Conservation (phyloP, 2,329 filamentous ascomycete species). For the Aspergillus udagawae region DNA sequence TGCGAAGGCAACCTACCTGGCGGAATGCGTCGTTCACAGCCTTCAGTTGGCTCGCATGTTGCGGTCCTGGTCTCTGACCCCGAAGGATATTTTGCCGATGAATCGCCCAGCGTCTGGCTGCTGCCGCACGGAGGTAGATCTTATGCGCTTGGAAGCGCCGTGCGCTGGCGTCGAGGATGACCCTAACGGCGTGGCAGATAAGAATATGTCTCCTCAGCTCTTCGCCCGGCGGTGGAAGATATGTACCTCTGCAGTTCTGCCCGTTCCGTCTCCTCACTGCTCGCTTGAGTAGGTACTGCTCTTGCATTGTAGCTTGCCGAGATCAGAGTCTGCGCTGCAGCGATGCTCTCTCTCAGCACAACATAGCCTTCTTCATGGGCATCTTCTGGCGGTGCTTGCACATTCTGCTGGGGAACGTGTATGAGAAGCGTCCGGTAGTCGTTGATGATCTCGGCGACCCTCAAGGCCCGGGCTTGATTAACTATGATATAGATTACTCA, state of each 20-base stretch:
- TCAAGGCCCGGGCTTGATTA: conserved; percentile 60
- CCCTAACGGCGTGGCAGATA: conserved; percentile 34
- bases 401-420: conserved; percentile 54
- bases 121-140: conserved; percentile 56
- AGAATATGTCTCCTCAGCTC: not conserved
- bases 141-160: conserved; percentile 60
- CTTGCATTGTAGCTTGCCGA: conserved; percentile 49
- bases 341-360: conserved; percentile 53
- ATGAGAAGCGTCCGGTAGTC: conserved; percentile 60
- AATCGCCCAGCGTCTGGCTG: conserved; percentile 57
- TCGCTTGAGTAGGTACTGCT: conserved; percentile 37
- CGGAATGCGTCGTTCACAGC: conserved; percentile 47
- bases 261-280: conserved; percentile 53
- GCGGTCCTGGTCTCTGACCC: conserved; percentile 46
- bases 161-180: conserved; percentile 57
- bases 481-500: conserved; percentile 39
- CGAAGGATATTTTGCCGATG: conserved; percentile 49
- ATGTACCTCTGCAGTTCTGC: conserved; percentile 53
- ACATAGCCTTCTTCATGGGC: conserved; percentile 57
- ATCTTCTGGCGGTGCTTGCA: conserved; percentile 50
- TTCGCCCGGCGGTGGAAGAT: not conserved
- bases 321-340: conserved; percentile 53
- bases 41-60: conserved; percentile 48
- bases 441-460: conserved; percentile 60
- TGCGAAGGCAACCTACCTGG: conserved; percentile 36